Percentiles rank a stretch among this genome's conserved stretches.
Evolutionary conservation across 306 rosid species (phyloP).

Genomic region (Erythrophleum fordii): DNA sequence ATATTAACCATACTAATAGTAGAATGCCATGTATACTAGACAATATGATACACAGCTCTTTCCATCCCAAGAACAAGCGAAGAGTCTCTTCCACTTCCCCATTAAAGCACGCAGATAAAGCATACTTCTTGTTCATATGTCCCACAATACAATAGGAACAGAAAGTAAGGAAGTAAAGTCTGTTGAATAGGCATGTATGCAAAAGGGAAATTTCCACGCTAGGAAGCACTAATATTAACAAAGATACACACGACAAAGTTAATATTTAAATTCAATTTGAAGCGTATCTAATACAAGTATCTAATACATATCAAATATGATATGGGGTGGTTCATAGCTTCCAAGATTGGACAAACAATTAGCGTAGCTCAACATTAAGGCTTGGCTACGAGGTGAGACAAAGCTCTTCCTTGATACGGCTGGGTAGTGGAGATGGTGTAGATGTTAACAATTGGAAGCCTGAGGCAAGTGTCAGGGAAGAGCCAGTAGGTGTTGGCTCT

Average conservation of each 20-base stretch:
- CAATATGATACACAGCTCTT: background rate
- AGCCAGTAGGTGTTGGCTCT: constrained; percentile 58
- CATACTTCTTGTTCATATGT: no score
- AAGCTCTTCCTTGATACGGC: constrained; percentile 69
- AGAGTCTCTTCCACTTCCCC: background rate
- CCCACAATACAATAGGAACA: background rate
- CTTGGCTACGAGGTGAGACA: constrained; percentile 59
- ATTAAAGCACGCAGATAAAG: background rate
- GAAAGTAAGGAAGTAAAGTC: background rate
- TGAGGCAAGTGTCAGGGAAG: constrained; percentile 51
- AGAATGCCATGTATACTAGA: no score
- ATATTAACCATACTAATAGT: no score
- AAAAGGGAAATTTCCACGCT: no score
- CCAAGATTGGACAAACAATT: background rate
- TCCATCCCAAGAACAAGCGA: background rate
- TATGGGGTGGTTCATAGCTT: no score
- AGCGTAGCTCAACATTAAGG: constrained; percentile 68
- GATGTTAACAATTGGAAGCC: constrained; percentile 71
- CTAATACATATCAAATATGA: no score
- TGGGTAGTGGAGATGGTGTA: constrained; percentile 52
- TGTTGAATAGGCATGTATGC: no score
- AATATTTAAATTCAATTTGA: no score
- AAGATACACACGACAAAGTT: no score
- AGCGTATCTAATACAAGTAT: no score
- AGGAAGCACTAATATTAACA: no score